phyloP scores from a whole-genome alignment of 345 rosid species.

The Streptanthus diversifolius region DNA sequence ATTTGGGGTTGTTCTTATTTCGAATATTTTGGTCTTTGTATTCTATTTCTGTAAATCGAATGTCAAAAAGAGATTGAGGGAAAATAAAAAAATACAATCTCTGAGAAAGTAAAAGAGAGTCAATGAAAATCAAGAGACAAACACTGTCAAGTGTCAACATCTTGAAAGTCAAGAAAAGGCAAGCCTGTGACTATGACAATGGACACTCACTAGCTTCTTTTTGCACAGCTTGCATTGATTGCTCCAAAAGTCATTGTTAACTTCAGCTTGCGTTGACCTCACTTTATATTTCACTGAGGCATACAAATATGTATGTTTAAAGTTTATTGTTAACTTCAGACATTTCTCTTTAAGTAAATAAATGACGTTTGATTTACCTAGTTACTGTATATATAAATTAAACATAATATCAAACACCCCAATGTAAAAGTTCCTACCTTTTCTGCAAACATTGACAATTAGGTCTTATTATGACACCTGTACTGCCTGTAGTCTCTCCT shows the following conservation, averaged over 20 bases:
- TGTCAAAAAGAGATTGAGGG: not conserved
- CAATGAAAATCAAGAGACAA: slow-evolving; percentile 2
- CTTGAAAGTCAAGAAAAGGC: slow-evolving; percentile 11
- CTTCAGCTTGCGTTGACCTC: slow-evolving; percentile 2
- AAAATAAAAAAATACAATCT: not conserved
- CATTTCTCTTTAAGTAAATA: not conserved
- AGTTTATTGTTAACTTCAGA: not conserved
- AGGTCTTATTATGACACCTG: not conserved
- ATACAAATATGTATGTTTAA: not conserved
- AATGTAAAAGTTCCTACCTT: not conserved
- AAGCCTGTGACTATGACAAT: not conserved
- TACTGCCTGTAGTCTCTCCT: not conserved
- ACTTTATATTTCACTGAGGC: not conserved
- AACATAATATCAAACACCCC: not conserved
- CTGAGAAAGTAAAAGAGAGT: not conserved
- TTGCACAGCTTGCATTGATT: not conserved
- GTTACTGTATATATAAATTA: not conserved
- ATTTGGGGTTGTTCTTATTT: not conserved
- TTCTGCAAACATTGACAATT: not conserved
- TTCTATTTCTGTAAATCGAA: not conserved
- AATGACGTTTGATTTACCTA: not conserved
- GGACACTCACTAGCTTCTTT: slow-evolving; percentile 1
- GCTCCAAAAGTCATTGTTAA: not conserved
- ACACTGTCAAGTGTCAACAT: slow-evolving; percentile 7
- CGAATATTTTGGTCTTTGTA: not conserved